These are phyloP conservation scores for Arthrobotrys sinensis DNA, from an alignment of 2,329 filamentous ascomycete species.

Conservation along the genomic window DNA sequence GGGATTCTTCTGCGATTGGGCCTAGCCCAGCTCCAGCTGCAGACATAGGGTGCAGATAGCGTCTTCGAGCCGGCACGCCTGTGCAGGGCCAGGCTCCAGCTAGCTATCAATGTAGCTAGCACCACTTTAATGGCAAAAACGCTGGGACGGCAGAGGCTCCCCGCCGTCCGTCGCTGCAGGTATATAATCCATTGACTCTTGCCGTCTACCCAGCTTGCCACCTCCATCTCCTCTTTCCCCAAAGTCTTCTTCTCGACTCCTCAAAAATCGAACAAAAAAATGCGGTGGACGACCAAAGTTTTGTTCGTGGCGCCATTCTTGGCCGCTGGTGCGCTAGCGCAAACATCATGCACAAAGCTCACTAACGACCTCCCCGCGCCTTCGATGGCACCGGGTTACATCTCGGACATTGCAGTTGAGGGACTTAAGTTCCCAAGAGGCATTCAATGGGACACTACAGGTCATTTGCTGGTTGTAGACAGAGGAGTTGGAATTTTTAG, in stretches of 20 bases:
- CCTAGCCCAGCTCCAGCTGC: slow-evolving; percentile 28
- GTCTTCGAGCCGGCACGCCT: slow-evolving; percentile 20
- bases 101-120: slow-evolving; percentile 40
- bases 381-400: slow-evolving; percentile 53
- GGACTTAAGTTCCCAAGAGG: slow-evolving; percentile 54
- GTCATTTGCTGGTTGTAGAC: slow-evolving; percentile 54
- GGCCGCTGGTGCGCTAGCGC: slow-evolving; percentile 42
- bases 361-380: slow-evolving; percentile 53
- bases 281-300: slow-evolving; percentile 48
- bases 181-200: slow-evolving; percentile 53
- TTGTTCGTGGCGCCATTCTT: slow-evolving; percentile 33
- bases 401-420: slow-evolving; percentile 38
- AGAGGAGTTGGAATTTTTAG: slow-evolving; percentile 50
- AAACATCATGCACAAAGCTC: slow-evolving; percentile 49
- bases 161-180: slow-evolving; percentile 25
- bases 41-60: slow-evolving; percentile 21
- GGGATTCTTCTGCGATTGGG: slow-evolving; percentile 45
- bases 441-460: slow-evolving; percentile 55
- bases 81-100: slow-evolving; percentile 39
- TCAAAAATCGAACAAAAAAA: slow-evolving; percentile 18
- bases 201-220: slow-evolving; percentile 20
- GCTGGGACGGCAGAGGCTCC: slow-evolving; percentile 39
- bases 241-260: slow-evolving; percentile 17
- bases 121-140: slow-evolving; percentile 40
- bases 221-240: slow-evolving; percentile 22